Evolutionary conservation across 2,329 filamentous ascomycete species (phyloP), one percentile per base, ranked within the genome.

Genomic region (Fusarium cicatricum): DNA sequence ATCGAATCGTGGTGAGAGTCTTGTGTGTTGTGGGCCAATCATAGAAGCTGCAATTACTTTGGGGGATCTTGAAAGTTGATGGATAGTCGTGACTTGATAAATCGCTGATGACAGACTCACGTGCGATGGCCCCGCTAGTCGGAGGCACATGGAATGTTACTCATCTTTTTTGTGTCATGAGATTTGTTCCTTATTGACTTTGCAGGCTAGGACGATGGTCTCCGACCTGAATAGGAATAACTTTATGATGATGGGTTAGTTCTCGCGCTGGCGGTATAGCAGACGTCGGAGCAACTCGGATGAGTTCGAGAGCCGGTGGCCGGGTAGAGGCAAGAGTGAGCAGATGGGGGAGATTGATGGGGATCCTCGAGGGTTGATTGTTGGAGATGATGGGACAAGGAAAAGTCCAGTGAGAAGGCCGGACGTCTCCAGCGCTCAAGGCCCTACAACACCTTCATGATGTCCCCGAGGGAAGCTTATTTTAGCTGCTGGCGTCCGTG

Each of bases 271-370:
- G 32, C 41, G 32, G 37, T 40, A 16, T 44, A 44, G 19, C 48
- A 46, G 52, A 33, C 37, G 60, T 65, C 64, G 64, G 64, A 58
- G 60, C 49, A 57, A 52, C 40, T 62, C 64, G 62, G 64, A 39
- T 37, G 43, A 16, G n/a, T 43, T 31, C 15, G 12, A 37, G 21
- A 52, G 41, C 46, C 43, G 59, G 39, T 38, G 34, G 41, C 43
- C 29, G 46, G 39, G 43, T 52, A 55, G 42, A 49, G 38, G 34
- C 40, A 38, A 57, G 53, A 55, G 51, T 66, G 52, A 66, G 63
- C 60, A 60, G 64, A 67, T 64, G 54, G 52, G 7, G 42, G 38
- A 60, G 40, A 38, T 39, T 47, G 44, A 42, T 48, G 56, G 57
- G 53, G 55, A 38, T 38, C 11, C 36, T 38, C 4, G 36, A 38